Evolutionary conservation across 2,329 filamentous ascomycete species (phyloP), one percentile per base, ranked within the genome.

Genomic region (Zelopaecilomyces penicillatus): DNA sequence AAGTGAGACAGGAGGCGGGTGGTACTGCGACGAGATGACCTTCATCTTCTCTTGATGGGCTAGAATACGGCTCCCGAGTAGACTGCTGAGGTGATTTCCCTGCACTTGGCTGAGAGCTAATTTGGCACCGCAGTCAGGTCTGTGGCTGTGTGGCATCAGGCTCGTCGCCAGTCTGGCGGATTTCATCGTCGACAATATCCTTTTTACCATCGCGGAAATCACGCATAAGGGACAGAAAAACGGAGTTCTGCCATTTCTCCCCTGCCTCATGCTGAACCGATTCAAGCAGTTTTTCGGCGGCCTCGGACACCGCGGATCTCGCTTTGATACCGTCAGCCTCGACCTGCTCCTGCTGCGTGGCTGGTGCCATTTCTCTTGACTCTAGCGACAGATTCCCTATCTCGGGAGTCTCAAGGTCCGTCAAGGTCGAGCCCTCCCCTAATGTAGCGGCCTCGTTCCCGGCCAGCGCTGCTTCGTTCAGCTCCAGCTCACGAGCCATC

Each of bases 171-270:
- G 55, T 65, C 36, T 62, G 60, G 5, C 58, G 57, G 28, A 71
- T 66, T 53, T 69, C 59, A 30, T 70, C 63, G 37, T 67, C 61
- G 9, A 69, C 52, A 39, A 71, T 68, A 19, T 69, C 67, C 50
- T 71, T 71, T 26, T 55, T 62, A 2, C 68, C 68, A 39, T 71
- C 68, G 6, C 66, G 59, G 38, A 71, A 70, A 44, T 71, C 68
- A 12, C 66, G 63, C 68, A 71, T 71, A 4, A 71, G 58, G 0
- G 64, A 63, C 6, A 71, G 55, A 36, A 71, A 71, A n/a, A 61
- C 56, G 0, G 68, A 71, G 37, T 71, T 68, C 50, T 68, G 67
- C 68, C 68, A 71, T 50, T 71, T 71, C 6, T 70, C 68, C 36
- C 67, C 66, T 37, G 60, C 57, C 48, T 71, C 68, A 42, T 71